Percentiles rank a stretch among this genome's conserved stretches.
Conservation (phyloP, 1,139 yeast genomes). For the Zhuliangozyma blackwelliae region DNA sequence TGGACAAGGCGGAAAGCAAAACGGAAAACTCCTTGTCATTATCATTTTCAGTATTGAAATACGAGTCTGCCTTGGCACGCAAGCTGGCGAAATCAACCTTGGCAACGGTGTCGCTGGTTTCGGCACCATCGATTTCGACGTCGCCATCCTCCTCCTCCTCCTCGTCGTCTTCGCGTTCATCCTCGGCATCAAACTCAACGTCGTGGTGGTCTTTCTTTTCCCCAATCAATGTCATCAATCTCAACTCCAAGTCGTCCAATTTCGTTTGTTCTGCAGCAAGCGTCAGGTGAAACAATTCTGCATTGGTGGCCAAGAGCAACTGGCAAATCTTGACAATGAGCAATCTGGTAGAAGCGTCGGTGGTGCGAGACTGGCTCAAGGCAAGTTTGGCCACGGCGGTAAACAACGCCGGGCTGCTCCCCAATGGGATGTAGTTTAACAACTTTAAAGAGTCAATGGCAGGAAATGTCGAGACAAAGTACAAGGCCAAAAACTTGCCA, state of each 20-base stretch:
- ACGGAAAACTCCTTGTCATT: constrained; percentile 37
- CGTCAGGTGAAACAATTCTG: constrained; percentile 35
- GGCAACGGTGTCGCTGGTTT: constrained; percentile 10
- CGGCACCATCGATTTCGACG: constrained; percentile 7
- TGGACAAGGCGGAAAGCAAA: constrained; percentile 16
- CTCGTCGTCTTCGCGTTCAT: constrained; percentile 11
- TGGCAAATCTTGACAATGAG: constrained; percentile 43
- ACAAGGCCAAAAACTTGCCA: constrained; percentile 27
- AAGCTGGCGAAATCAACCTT: constrained; percentile 17
- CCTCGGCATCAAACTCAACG: constrained; percentile 20
- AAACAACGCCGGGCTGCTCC: constrained; percentile 15
- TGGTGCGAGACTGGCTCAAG: constrained; percentile 13
- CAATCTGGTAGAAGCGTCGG: constrained; percentile 21
- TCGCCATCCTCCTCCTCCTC: constrained; percentile 11
- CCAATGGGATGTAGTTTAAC: constrained; percentile 20
- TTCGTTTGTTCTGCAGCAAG: constrained; percentile 35
- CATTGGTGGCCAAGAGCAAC: constrained; percentile 34
- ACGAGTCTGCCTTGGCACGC: constrained; percentile 27
- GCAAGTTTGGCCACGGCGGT: constrained; percentile 22
- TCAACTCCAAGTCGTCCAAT: constrained; percentile 61
- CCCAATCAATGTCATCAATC: constrained; percentile 56
- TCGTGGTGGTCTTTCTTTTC: constrained; percentile 20
- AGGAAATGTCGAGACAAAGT: constrained; percentile 20
- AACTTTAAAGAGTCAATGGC: constrained; percentile 16
- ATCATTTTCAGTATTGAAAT: constrained; percentile 36